Conservation (phyloP, 2,329 filamentous ascomycete species). For the Pyrenophora seminiperda region DNA sequence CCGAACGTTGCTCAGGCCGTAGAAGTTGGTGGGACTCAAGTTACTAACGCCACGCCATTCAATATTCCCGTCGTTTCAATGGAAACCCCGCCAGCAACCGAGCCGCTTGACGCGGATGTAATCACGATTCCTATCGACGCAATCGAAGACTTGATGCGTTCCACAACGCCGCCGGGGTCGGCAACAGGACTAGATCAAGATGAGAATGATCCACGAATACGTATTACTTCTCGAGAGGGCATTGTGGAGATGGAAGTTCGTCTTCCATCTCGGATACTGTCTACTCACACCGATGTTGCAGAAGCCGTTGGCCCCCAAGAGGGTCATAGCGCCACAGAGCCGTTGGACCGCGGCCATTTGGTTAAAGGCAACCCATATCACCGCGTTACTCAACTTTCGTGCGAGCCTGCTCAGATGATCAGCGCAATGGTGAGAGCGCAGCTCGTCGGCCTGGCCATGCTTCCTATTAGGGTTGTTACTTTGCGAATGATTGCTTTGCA, state of each 20-base stretch:
- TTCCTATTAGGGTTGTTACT: constrained; percentile 40
- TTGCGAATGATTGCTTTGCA: constrained; percentile 42
- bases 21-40: constrained; percentile 24
- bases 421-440: constrained; percentile 40
- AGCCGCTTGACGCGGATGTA: constrained; percentile 9
- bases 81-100: constrained; percentile 1
- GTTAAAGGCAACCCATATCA: constrained; percentile 25
- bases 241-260: constrained; percentile 49
- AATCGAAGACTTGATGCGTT: constrained; percentile 21
- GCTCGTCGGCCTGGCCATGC: constrained; percentile 35
- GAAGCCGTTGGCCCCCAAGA: constrained; percentile 16
- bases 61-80: constrained; percentile 26
- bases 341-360: constrained; percentile 8
- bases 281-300: constrained; percentile 34
- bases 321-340: constrained; percentile 10
- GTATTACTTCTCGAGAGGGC: constrained; percentile 47
- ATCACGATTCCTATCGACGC: constrained; percentile 16
- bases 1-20: constrained; percentile 17
- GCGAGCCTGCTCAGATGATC: constrained; percentile 41
- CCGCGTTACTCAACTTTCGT: constrained; percentile 45
- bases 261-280: constrained; percentile 40
- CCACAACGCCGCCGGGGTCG: constrained; percentile 30
- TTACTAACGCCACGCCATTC: constrained; percentile 32
- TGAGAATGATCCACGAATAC: constrained; percentile 44
- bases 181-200: constrained; percentile 35